Evolutionary conservation across 177 flowering plant species (phyloP), one percentile per base, ranked within the genome.

Genomic region (Tripterygium wilfordii): DNA sequence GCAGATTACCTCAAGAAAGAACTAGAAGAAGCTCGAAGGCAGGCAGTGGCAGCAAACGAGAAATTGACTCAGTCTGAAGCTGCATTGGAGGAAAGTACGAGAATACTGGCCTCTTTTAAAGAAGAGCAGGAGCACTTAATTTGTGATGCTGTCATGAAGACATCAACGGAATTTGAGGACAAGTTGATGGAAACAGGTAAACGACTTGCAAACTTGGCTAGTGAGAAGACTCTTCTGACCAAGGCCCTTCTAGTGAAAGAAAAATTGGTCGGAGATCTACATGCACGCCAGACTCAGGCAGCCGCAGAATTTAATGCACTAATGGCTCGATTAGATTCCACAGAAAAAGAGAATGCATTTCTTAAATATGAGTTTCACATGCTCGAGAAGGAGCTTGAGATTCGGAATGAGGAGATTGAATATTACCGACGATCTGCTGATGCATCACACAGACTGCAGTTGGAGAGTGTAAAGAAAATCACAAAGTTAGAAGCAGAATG

Each of bases 301-400:
- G 88, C 78, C 26, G 79, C 81, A 23, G 87, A 81, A 30, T 72
- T 82, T 43, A 62, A 51, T 42, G 71, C 68, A 18, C 67, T 85
- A 33, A 70, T 68, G 67, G 31, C 32, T 10, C 76, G 82, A 52
- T 44, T 85, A 46, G 82, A 79, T 62, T 70, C 78, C 14, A 47
- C 57, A 0, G 95, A 88, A 47, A 88, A 83, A 41, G 82, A 76
- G 28, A 84, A 80, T 48, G 56, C 77, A 26, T 76, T 80, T 42
- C 50, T 90, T 20, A 80, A 71, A 54, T 82, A 82, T 43, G 94
- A 90, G 66, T 63, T 73, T 53, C 68, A 56, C 42, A 51, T 81
- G 66, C 77, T 85, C 38, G 86, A 80, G 76, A 87, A 73, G 58
- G 96, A 87, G 46, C 72, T 84, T 42, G 75, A 80, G 64, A 70